A percentile compares a stretch with the other conserved stretches of the same genome.
phyloP scores from a whole-genome alignment of 2,329 filamentous ascomycete genomes.

The Diaporthe sp. region DNA sequence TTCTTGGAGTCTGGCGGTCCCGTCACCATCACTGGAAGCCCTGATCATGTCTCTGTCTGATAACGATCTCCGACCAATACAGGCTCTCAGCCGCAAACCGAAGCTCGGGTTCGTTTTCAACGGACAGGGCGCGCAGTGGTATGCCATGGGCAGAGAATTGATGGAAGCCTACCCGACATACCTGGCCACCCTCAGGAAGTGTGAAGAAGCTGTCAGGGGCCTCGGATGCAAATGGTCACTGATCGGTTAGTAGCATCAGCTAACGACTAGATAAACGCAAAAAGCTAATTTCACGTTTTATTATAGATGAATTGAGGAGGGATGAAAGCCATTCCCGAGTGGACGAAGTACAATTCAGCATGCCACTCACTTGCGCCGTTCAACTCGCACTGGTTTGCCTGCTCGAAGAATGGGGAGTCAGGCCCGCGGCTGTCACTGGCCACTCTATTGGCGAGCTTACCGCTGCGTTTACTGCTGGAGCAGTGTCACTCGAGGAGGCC shows the following conservation, averaged over 20 bases:
- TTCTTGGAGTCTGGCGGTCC: not conserved
- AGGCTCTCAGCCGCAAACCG: not conserved
- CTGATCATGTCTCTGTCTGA: not conserved
- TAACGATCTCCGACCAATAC: not conserved
- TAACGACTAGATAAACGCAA: rapidly evolving
- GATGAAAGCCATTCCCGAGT: slow-evolving; percentile 39
- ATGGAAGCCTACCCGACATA: slow-evolving; percentile 43
- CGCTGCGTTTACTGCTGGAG: slow-evolving; percentile 44
- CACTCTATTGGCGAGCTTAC: slow-evolving; percentile 46
- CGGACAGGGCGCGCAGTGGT: slow-evolving; percentile 53
- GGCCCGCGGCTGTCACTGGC: slow-evolving; percentile 42
- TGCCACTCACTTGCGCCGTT: slow-evolving; percentile 50
- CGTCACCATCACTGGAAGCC: not conserved
- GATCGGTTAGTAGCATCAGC: not conserved
- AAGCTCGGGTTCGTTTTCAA: slow-evolving; percentile 48
- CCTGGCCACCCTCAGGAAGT: slow-evolving; percentile 42
- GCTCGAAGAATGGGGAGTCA: slow-evolving; percentile 43
- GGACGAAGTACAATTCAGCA: slow-evolving; percentile 47
- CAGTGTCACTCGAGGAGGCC: slow-evolving; percentile 37
- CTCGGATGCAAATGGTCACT: slow-evolving; percentile 47
- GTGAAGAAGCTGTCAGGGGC: slow-evolving; percentile 40
- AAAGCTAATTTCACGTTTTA: rapidly evolving
- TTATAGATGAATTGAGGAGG: not conserved
- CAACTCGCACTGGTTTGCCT: slow-evolving; percentile 52
- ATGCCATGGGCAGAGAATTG: slow-evolving; percentile 44